Evolutionary conservation across 1,284 basidiomycete species (phyloP), one percentile per base, ranked within the genome.

Genomic region (Thecaphora thlaspeos): DNA sequence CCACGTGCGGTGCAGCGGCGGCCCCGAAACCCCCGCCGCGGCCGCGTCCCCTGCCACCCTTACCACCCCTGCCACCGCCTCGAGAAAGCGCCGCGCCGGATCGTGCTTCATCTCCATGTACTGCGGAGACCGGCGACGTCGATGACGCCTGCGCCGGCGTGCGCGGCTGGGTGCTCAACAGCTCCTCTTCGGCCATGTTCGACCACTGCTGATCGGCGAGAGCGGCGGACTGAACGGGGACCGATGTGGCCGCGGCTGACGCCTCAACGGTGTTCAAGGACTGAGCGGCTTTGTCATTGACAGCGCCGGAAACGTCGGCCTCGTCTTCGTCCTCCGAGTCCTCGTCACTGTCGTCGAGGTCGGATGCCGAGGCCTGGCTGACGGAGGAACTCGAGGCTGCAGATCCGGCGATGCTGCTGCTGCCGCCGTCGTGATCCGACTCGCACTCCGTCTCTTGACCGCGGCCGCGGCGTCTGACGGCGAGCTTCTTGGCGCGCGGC

Each of bases 311-410:
- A 8, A 14, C 3, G 15, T 21, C 18, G 3, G 3, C n/a, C 23
- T 26, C 23, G 19, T 22, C 43, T 18, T 45, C 43, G n/a, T 21
- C n/a, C 17, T 45, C 43, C 3, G 18, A 12, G 21, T 45, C 43
- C 7, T 37, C 43, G 9, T 45, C 43, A 15, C 19, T 21, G 17
- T 38, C 37, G 19, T 38, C 37, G 5, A 8, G 8, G 37, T 17
- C 17, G 19, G 37, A 38, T 8, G 5, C 37, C 7, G 37, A 38
- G 5, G 19, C 15, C 17, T 38, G 17, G 19, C 15, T 38, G 37
- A 28, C 7, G 7, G 26, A 28, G 26, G 26, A 28, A 11, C 17
- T 38, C 15, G 37, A 38, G 37, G 17, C 37, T 38, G 37, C 19
- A 8, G 15, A 4, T 15, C 17, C 15, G 19, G 17, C 19, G 14